Base-by-base conservation (phyloP, 805 yeast species). In the Lachancea sp. region DNA sequence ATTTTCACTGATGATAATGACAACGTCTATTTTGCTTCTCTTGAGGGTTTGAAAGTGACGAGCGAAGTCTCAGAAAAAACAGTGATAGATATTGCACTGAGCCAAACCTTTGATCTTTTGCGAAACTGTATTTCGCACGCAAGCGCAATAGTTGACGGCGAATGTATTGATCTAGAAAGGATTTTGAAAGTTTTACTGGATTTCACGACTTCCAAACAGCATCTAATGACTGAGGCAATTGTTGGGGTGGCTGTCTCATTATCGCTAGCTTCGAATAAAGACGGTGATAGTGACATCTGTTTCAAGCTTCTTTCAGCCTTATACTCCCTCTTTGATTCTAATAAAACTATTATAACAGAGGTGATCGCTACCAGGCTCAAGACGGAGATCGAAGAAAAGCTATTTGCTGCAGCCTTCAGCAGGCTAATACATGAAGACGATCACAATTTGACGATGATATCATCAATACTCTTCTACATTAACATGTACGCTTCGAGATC, bases 21-120 rank as follows among this genome's bases (percentile, higher is more conserved):
- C 33, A 69, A 75, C 19, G 72, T 85, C 1, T 70, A 75, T 33
- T 66, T 65, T 15, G 79, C 79, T 12, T 71, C 81, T 12, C 58
- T 83, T 19, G 72, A 67, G 9, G 81, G 88, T 0, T 62, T 89
- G 41, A 71, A 74, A 5, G 64, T 82, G 2, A 59, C 59, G 7
- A 57, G 64, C 39, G 56, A 50, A 17, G 45, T 50, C 13, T 47
- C 59, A 39, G 65, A 57, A 4, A 56, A 67, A 22, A 54, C 74
- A 1, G 72, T 84, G 1, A 59, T 78, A 20, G 79, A 75, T 20
- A 60, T 72, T 17, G 70, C 80, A 1, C 63, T 79, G 38, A 84
- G 82, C 7, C 71, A 67, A 19, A 60, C 81, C 45, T 55, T 82
- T 10, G 59, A 74, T 1, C 58, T 73, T 16, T 63, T 83, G 19